Percentiles rank a stretch among this genome's conserved stretches.
These are phyloP conservation scores for Halenospora varia DNA, from an alignment of 495 filamentous ascomycete species.

Conservation along the genomic window DNA sequence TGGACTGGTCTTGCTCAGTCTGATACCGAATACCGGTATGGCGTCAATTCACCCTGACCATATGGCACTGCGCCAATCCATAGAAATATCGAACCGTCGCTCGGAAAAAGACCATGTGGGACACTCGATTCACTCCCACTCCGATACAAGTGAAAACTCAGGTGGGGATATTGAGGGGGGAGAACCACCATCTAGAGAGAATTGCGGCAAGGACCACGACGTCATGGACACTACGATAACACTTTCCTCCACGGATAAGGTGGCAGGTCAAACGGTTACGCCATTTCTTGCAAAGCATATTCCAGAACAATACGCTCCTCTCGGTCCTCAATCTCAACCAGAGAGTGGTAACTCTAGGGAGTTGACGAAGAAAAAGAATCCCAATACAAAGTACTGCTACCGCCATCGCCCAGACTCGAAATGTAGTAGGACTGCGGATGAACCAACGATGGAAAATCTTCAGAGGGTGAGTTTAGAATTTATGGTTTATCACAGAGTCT, in stretches of 20 bases:
- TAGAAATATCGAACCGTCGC: conserved; percentile 12
- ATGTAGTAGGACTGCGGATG: conserved; percentile 86
- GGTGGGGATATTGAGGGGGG: conserved; percentile 1
- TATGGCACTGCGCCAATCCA: conserved; percentile 14
- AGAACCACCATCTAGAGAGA: conserved; percentile 16
- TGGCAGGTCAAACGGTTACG: conserved; percentile 56
- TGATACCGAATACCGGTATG: conserved; percentile 9
- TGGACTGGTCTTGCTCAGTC: conserved; percentile 1
- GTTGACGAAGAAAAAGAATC: conserved; percentile 42
- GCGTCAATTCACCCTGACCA: conserved; percentile 19
- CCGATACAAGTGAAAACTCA: not conserved
- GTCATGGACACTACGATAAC: conserved; percentile 11
- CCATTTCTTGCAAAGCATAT: conserved; percentile 87
- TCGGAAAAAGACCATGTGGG: not conserved
- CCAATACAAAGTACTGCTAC: conserved; percentile 93
- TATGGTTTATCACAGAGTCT: conserved; percentile 1
- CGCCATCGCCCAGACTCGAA: conserved; percentile 92
- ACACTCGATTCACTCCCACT: not conserved
- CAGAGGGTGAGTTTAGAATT: conserved; percentile 59
- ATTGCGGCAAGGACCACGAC: conserved; percentile 17
- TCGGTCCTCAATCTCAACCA: conserved; percentile 37
- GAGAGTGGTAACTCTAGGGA: conserved; percentile 29
- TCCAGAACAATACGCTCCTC: conserved; percentile 73
- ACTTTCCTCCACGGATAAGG: conserved; percentile 25
- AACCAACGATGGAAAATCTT: conserved; percentile 91